A percentile compares a stretch with the other conserved stretches of the same genome.
These are phyloP conservation scores for Vitis hybrid DNA, from an alignment of 177 flowering plant genomes.

Conservation along the genomic window DNA sequence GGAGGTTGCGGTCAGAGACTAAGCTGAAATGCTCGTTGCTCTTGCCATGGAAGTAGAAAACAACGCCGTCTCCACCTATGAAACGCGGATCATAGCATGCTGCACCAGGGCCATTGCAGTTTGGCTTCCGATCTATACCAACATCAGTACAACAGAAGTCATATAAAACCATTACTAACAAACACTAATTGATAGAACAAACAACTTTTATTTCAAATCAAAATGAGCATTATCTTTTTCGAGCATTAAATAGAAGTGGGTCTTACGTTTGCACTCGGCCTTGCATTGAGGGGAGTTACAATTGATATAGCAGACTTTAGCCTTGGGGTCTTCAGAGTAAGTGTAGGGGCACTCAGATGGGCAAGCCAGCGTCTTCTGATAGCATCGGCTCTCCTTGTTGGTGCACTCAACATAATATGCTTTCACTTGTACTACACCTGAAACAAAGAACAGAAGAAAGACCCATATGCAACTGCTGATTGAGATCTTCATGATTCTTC, in stretches of 20 bases:
- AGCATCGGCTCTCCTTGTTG: background rate
- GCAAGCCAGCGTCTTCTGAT: slow-evolving; percentile 18
- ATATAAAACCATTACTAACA: no score
- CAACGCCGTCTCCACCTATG: slow-evolving; percentile 53
- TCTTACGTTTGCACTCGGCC: slow-evolving; percentile 44
- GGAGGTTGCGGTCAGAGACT: slow-evolving; percentile 49
- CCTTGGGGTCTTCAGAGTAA: slow-evolving; percentile 13
- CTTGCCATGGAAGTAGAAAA: slow-evolving; percentile 59
- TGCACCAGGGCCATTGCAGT: slow-evolving; percentile 46
- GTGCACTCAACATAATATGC: background rate
- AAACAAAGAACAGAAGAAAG: slow-evolving; percentile 3
- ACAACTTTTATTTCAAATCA: no score
- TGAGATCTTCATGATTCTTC: background rate
- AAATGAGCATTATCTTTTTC: no score
- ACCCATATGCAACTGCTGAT: background rate
- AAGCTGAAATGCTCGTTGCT: slow-evolving; percentile 44
- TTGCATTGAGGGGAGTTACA: slow-evolving; percentile 40
- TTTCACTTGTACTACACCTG: background rate
- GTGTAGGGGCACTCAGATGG: slow-evolving; percentile 37
- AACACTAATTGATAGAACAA: no score
- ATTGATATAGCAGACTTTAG: slow-evolving; percentile 42
- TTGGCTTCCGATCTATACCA: slow-evolving; percentile 31
- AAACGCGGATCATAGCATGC: slow-evolving; percentile 57
- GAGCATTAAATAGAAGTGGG: no score
- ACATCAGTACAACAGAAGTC: background rate